Evolutionary conservation across 1,139 yeast genomes (phyloP).

Genomic region (Sugiyamaella japonica): DNA sequence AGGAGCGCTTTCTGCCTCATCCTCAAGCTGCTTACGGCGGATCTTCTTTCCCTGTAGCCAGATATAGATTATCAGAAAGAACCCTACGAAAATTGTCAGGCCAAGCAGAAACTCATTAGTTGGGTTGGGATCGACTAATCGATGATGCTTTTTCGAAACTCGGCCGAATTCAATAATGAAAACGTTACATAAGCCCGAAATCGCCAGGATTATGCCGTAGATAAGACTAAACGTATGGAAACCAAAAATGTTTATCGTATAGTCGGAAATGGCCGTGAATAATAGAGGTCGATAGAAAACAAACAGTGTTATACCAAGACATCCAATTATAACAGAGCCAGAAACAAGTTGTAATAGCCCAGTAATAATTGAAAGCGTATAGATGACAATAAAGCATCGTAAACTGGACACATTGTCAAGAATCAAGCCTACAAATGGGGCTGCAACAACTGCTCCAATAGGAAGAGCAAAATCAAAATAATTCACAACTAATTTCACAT

Average conservation of each 20-base stretch:
- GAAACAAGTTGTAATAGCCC: constrained; percentile 62
- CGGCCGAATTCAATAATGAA: constrained; percentile 66
- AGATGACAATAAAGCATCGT: constrained; percentile 54
- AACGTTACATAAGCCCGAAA: constrained; percentile 54
- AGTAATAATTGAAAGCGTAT: constrained; percentile 55
- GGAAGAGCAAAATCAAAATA: constrained; percentile 86
- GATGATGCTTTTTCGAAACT: constrained; percentile 1
- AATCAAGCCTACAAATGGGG: constrained; percentile 82
- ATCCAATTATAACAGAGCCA: constrained; percentile 5
- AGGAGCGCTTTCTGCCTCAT: constrained; percentile 63
- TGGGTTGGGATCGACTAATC: constrained; percentile 70
- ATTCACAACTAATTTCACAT: constrained; percentile 62
- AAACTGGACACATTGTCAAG: constrained; percentile 73
- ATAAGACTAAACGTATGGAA: constrained; percentile 88
- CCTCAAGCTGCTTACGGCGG: constrained; percentile 55
- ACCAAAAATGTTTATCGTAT: constrained; percentile 90
- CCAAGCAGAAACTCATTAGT: constrained; percentile 56
- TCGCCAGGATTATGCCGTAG: constrained; percentile 73
- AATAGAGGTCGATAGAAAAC: constrained; percentile 91
- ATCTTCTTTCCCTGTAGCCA: constrained; percentile 52
- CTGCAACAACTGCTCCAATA: constrained; percentile 78
- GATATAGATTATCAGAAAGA: constrained; percentile 53
- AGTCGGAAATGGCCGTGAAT: constrained; percentile 89
- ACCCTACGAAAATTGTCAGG: constrained; percentile 56
- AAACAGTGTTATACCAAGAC: constrained; percentile 41